Conservation (phyloP, 176 grass and related monocot species). For the Aegilops speltoides region DNA sequence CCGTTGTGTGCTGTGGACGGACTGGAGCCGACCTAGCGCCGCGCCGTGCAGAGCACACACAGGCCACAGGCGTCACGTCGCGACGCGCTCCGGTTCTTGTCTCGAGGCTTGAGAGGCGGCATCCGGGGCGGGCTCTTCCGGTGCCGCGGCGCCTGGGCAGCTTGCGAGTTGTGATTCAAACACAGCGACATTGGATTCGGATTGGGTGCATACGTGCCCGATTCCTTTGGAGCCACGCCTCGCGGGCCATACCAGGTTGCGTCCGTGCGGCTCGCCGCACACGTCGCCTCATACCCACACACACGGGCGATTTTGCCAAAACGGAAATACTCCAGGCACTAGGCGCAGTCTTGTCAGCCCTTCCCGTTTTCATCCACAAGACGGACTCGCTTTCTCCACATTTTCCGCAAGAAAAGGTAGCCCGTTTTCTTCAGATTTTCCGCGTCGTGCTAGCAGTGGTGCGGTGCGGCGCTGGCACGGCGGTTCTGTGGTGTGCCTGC, state of each 20-base stretch:
- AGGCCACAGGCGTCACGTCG: background rate
- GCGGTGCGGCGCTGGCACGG: background rate
- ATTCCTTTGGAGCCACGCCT: background rate
- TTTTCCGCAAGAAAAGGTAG: background rate
- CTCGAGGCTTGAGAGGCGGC: background rate
- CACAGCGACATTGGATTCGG: background rate
- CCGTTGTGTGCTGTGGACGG: background rate
- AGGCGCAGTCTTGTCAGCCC: background rate
- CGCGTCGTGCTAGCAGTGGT: background rate
- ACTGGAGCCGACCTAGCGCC: background rate
- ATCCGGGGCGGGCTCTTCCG: conserved; percentile 13
- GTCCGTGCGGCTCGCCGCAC: background rate
- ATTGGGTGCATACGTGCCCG: background rate
- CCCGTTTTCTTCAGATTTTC: background rate
- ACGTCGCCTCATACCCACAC: background rate
- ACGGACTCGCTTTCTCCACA: background rate
- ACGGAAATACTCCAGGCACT: background rate
- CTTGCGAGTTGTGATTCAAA: background rate
- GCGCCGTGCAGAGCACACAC: background rate
- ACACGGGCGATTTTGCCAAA: background rate
- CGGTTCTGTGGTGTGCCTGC: background rate
- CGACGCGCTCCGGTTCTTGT: background rate
- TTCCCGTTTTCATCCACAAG: background rate
- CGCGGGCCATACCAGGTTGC: background rate
- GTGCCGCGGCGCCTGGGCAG: background rate